Evolutionary conservation across 164 flowering plant genomes (phyloP), one percentile per base, ranked within the genome.

Genomic region (Akebia trifoliata): DNA sequence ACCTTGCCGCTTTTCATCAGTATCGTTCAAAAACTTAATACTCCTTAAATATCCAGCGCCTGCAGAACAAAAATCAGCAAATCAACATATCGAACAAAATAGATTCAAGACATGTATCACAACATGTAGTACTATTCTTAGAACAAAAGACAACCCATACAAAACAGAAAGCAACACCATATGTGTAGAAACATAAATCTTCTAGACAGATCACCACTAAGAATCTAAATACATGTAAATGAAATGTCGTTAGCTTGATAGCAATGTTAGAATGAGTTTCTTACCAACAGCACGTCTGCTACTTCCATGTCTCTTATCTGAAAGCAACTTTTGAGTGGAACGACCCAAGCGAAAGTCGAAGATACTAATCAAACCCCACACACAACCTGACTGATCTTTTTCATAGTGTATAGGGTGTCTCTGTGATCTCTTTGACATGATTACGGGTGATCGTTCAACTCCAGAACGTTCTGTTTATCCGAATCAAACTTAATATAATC

Each of bases 291-390:
- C 55, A 50, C 66, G 67, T 42, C 49, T 76, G 68, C 32, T 59
- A 59, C 60, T 70, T 35, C 72, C 72, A 56, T 58, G 69, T 65
- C 67, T 78, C 51, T 65, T 76, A 64, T 86, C 88, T 21, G 79
- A 50, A 29, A 91, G 73, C 66, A 88, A 64, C 64, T 71, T 84
- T 49, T 64, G 80, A 40, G 78, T 69, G 5, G 78, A 37, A 22
- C 81, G 87, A 57, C 80, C 78, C 18, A 79, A 80, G 43, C 90
- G 86, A 60, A 84, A 84, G 59, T 86, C 85, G 61, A 91, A 82
- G 37, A 84, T 73, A 63, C 76, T 81, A 30, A 88, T 83, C 67
- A 86, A 68, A 25, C 96, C 81, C 76, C 76, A 72, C 74, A 91
- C 80, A 58, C 98, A 91, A 28, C 96, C 90, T 8, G 75, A 60